Evolutionary conservation across 129 eudicot genomes (phyloP), one percentile per base, ranked within the genome.

Genomic region (Helichrysum umbraculigerum): DNA sequence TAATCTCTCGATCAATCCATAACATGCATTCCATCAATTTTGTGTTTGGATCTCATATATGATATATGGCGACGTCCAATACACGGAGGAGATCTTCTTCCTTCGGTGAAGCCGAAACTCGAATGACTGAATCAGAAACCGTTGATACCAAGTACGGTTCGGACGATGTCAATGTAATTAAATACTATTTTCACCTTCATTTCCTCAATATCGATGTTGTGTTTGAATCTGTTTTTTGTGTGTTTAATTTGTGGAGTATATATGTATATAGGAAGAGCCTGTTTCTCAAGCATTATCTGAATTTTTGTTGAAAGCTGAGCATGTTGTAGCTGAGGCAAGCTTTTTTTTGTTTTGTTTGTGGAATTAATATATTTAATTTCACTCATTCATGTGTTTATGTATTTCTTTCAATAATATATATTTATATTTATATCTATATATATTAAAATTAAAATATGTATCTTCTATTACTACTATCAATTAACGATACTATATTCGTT

Each of bases 91-190:
- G 54, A 47, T 62, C 86, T 65, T 70, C 80, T 59, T 61, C 91
- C 58, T 72, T 82, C 59, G 85, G 68, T 21, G 85, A 83, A 19
- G 30, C 89, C 35, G 90, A 86, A 54, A 9, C 68, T 67, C 91
- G 85, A 35, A 82, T 79, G 71, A 68, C 82, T 68, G 96, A 86
- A 63, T 83, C 95, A 10, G 98, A 90, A 73, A 83, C 71, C 77
- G 76, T 83, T 61, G 96, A 93, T 70, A 88, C 86, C 60, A 71
- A 88, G 56, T 82, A 81, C 39, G 84, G 85, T 68, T 87, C 83
- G 89, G 96, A 83, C 37, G 81, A 92, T 81, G 80, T 87, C 72
- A 92, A 93, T 61, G 98, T 93, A 68, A 44, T 10, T 76, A 7
- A 0, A 39, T 39, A 39, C 12, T 39, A 39, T 39, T 39, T 14